phyloP scores from a whole-genome alignment of 106 monocot species.

The Dendrobium nobile region DNA sequence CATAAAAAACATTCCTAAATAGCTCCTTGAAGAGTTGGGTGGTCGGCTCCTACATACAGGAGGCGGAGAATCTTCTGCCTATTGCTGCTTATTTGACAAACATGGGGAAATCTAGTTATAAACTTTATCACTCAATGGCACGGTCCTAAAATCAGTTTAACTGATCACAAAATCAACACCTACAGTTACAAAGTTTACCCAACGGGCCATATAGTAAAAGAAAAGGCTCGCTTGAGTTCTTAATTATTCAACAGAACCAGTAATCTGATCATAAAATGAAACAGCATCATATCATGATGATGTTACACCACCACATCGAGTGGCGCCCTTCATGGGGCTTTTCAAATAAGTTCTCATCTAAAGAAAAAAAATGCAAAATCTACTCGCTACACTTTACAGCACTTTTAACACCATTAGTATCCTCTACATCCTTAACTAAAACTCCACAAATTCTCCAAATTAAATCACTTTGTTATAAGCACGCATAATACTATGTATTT shows the following conservation, averaged over 20 bases:
- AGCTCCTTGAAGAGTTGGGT: no score
- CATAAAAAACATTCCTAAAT: no score
- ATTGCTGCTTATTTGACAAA: background rate
- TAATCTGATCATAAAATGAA: background rate
- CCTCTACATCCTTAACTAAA: background rate
- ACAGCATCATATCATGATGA: background rate
- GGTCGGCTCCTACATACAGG: no score
- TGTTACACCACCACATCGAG: background rate
- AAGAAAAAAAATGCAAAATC: background rate
- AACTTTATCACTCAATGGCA: background rate
- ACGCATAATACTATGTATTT: background rate
- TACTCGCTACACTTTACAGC: background rate
- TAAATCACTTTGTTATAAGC: background rate
- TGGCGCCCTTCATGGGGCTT: background rate
- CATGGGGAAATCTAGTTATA: background rate
- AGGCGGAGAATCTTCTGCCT: no score
- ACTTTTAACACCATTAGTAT: background rate
- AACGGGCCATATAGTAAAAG: background rate
- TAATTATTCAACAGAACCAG: background rate
- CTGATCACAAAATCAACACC: background rate
- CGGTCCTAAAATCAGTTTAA: background rate
- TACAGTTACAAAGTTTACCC: background rate
- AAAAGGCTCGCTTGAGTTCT: background rate
- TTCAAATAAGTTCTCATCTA: background rate
- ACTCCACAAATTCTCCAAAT: background rate